These are phyloP conservation scores for Cyberlindnera mississippiensis DNA, from an alignment of 805 yeast genomes.

Conservation along the genomic window DNA sequence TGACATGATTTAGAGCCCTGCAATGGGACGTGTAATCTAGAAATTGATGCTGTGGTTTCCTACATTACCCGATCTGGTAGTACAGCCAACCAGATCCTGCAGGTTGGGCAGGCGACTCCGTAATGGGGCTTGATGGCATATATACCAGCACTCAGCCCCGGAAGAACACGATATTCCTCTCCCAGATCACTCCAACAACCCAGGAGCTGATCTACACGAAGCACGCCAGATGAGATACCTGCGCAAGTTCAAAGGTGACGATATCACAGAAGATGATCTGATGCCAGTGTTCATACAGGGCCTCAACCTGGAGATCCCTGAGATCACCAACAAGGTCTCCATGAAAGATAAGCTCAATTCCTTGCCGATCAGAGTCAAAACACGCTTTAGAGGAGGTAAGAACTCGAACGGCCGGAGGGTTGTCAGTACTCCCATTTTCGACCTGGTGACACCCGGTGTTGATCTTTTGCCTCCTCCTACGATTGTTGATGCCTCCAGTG, in stretches of 20 bases:
- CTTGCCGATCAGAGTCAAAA: slow-evolving; percentile 23
- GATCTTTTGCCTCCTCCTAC: background rate
- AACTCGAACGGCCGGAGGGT: slow-evolving; percentile 15
- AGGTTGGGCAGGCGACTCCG: background rate
- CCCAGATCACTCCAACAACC: no score
- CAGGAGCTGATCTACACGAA: background rate
- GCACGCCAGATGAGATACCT: slow-evolving; percentile 15
- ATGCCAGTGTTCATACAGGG: slow-evolving; percentile 4
- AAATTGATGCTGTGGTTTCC: no score
- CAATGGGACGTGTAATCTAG: background rate
- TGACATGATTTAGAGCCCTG: background rate
- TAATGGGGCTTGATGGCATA: background rate
- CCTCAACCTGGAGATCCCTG: slow-evolving; percentile 11
- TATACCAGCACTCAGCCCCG: background rate
- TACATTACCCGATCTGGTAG: background rate
- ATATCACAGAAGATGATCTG: slow-evolving; percentile 18
- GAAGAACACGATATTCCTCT: no score
- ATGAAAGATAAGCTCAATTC: slow-evolving; percentile 5
- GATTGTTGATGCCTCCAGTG: background rate
- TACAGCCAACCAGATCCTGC: background rate
- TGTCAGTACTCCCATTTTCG: slow-evolving; percentile 22
- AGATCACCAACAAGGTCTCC: background rate
- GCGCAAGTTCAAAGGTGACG: slow-evolving; percentile 21
- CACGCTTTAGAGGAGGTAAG: slow-evolving; percentile 14
- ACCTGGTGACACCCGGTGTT: slow-evolving; percentile 10